A percentile compares a stretch with the other conserved stretches of the same genome.
Conservation (phyloP, 2,329 filamentous ascomycete species). For the Claviceps purpurea region DNA sequence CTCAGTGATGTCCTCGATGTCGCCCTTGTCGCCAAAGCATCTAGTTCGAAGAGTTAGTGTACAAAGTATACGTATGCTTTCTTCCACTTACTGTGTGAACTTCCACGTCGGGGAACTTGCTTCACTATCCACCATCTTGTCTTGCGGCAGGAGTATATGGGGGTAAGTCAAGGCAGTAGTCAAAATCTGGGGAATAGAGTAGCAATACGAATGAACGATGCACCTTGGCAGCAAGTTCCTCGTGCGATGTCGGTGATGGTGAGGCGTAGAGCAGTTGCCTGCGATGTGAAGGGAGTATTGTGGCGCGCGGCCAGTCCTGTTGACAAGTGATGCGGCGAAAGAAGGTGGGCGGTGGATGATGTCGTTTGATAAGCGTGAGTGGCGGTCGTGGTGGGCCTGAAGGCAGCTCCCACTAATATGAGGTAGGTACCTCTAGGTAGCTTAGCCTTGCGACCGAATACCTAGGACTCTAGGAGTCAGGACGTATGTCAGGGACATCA, state of each 20-base stretch:
- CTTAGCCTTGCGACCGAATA: too few species aligned
- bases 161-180: slow-evolving; percentile 2
- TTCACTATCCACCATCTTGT: slow-evolving; percentile 93
- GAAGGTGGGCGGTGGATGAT: slow-evolving; percentile 13
- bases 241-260: slow-evolving; percentile 3
- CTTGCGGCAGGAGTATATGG: slow-evolving; percentile 14
- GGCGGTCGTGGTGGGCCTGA: slow-evolving; percentile 10
- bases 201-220: background rate
- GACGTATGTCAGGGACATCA: too few species aligned
- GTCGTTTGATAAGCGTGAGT: slow-evolving; percentile 12
- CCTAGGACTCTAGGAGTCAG: too few species aligned
- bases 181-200: background rate
- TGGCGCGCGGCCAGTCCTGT: slow-evolving; percentile 8
- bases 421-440: too few species aligned
- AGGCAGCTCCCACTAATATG: slow-evolving; percentile 7
- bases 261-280: slow-evolving; percentile 2
- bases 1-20: slow-evolving; percentile 98
- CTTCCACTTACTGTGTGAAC: slow-evolving; percentile 81
- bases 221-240: background rate
- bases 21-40: slow-evolving; percentile 98
- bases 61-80: slow-evolving; percentile 7
- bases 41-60: slow-evolving; percentile 32
- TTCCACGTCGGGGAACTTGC: slow-evolving; percentile 95
- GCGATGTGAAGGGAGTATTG: slow-evolving; percentile 5
- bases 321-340: slow-evolving; percentile 10